A percentile compares a stretch with the other conserved stretches of the same genome.
These are phyloP conservation scores for Pestalotiopsis sp. DNA, from an alignment of 2,329 filamentous ascomycete species.

Conservation along the genomic window DNA sequence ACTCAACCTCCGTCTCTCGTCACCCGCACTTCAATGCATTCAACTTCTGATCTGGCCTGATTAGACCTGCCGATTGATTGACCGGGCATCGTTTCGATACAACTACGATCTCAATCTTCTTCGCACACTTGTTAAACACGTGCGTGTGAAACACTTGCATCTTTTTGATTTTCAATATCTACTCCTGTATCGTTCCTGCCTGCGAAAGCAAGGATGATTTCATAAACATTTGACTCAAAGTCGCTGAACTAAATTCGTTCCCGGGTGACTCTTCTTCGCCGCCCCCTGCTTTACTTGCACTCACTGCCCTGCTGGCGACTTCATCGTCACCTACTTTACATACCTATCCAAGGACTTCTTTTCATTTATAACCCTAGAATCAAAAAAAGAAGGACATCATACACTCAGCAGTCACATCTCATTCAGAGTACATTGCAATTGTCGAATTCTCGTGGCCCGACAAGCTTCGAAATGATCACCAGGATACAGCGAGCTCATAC, in stretches of 20 bases:
- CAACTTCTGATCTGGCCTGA: neutral
- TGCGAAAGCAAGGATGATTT: neutral
- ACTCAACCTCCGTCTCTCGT: neutral
- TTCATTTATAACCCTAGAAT: neutral
- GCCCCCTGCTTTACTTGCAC: neutral
- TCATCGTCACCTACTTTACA: neutral
- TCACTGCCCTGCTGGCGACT: neutral
- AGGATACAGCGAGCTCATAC: conserved; percentile 35
- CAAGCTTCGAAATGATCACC: conserved; percentile 42
- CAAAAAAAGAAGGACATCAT: neutral
- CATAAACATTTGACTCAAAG: neutral
- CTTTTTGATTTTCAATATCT: neutral
- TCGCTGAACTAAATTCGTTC: neutral
- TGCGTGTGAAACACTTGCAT: neutral
- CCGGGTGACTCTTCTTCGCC: conserved; percentile 1
- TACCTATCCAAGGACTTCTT: neutral
- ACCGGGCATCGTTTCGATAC: neutral
- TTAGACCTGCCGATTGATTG: neutral
- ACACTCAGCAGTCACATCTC: neutral
- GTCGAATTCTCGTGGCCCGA: conserved; percentile 20
- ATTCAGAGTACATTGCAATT: neutral
- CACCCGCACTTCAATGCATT: neutral
- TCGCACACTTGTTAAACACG: neutral
- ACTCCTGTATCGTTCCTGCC: neutral
- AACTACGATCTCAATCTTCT: neutral